phyloP scores from a whole-genome alignment of 768 basidiomycete genomes.

The Gymnopilus junonius region DNA sequence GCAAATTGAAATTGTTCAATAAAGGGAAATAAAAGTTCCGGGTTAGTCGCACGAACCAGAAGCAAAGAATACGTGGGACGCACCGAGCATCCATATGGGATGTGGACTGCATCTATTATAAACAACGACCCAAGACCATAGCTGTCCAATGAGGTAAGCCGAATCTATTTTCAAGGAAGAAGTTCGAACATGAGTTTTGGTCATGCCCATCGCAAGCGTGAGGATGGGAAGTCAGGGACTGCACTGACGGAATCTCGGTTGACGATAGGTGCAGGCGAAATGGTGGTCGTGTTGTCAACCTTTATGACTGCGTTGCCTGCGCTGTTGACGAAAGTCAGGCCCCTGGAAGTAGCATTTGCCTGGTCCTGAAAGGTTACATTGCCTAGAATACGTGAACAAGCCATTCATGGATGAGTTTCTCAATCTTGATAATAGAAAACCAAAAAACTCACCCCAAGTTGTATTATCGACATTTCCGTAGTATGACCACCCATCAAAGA shows the following conservation, averaged over 20 bases:
- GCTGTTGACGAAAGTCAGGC: constrained; percentile 64
- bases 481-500: constrained; percentile 62
- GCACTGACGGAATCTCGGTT: constrained; percentile 53
- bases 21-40: neutral
- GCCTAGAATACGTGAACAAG: constrained; percentile 38
- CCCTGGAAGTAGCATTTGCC: constrained; percentile 46
- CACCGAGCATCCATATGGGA: constrained; percentile 58
- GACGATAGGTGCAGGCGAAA: constrained; percentile 33
- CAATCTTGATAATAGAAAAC: neutral
- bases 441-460: constrained; percentile 40
- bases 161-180: constrained; percentile 35
- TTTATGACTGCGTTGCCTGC: constrained; percentile 70
- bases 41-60: neutral
- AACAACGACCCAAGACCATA: constrained; percentile 48
- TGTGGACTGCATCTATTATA: constrained; percentile 48
- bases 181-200: neutral
- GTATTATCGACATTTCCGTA: constrained; percentile 53
- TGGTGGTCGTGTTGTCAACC: constrained; percentile 71
- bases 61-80: constrained; percentile 16
- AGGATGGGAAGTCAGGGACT: neutral
- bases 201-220: neutral
- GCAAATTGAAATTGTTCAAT: too few species aligned
- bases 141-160: constrained; percentile 47
- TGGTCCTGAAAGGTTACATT: too few species aligned
- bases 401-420: neutral